Percentiles rank a stretch among this genome's conserved stretches.
Evolutionary conservation across 202 grass and related monocot genomes (phyloP).

Genomic region (Dendrocalamus latiflorus): DNA sequence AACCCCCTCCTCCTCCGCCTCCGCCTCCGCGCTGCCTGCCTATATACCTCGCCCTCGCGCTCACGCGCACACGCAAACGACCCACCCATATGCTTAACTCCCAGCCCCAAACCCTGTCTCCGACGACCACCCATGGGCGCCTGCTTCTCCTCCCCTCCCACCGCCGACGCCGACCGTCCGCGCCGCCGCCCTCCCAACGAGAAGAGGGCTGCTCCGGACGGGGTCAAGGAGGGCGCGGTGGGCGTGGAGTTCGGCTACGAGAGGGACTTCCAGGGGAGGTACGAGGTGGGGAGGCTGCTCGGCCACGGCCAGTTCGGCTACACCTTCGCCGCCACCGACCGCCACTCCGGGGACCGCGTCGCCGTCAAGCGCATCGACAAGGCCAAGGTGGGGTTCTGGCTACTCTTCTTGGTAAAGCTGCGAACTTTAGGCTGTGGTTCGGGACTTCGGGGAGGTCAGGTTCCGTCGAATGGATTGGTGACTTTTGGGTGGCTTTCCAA

Average conservation of each 20-base stretch:
- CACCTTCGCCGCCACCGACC: conserved; percentile 85
- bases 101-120: background rate
- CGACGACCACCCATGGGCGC: conserved; percentile 26
- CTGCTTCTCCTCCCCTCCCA: conserved; percentile 38
- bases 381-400: conserved; percentile 58
- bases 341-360: conserved; percentile 55
- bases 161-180: background rate
- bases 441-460: background rate
- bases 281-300: conserved; percentile 80
- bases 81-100: conserved; percentile 27
- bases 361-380: conserved; percentile 99
- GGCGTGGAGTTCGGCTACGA: conserved; percentile 77
- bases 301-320: conserved; percentile 98
- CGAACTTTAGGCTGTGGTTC: background rate
- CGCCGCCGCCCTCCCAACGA: background rate
- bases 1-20: background rate
- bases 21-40: background rate
- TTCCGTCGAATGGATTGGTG: background rate
- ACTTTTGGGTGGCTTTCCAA: background rate
- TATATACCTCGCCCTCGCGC: conserved; percentile 31
- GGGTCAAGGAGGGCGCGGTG: background rate
- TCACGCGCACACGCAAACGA: background rate
- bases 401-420: background rate
- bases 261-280: conserved; percentile 67
- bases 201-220: background rate